Percentiles rank a stretch among this genome's conserved stretches.
Conservation (phyloP, 192 early-diverging fungal species). For the Irineochytrium annulatum region DNA sequence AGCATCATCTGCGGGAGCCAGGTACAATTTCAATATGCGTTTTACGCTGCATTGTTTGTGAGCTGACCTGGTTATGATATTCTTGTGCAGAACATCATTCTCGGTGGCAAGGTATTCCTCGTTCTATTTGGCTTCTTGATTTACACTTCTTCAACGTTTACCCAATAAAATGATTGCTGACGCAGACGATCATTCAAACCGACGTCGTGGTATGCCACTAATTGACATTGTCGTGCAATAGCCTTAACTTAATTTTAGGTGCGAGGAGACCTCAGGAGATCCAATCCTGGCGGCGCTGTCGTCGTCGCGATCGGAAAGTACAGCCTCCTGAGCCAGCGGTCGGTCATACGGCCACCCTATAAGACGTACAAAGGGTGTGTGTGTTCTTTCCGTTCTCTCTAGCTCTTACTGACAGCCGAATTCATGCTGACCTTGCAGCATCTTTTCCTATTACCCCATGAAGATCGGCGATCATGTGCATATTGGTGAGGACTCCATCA, state of each 20-base stretch:
- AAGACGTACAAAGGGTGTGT: slow-evolving; percentile 85
- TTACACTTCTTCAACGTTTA: not conserved
- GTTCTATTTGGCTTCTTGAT: not conserved
- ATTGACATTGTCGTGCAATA: not conserved
- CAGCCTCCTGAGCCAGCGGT: slow-evolving; percentile 71
- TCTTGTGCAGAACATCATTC: slow-evolving; percentile 94
- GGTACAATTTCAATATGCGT: not conserved
- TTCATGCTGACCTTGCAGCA: slow-evolving; percentile 35
- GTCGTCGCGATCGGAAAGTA: slow-evolving; percentile 89
- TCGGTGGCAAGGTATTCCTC: slow-evolving; percentile 84
- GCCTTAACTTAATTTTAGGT: too few relatives aligned
- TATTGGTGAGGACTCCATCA: slow-evolving; percentile 73
- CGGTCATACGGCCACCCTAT: slow-evolving; percentile 87
- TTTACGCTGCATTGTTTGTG: too few relatives aligned
- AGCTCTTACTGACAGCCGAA: not conserved
- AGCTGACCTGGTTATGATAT: too few relatives aligned
- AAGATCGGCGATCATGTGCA: slow-evolving; percentile 90
- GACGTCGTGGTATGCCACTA: slow-evolving; percentile 63
- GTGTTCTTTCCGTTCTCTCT: not conserved
- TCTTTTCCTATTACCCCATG: slow-evolving; percentile 95
- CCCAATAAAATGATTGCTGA: not conserved
- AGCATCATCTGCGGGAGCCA: slow-evolving; percentile 84
- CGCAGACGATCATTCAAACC: slow-evolving; percentile 91
- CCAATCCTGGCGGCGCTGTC: slow-evolving; percentile 81
- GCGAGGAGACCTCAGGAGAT: slow-evolving; percentile 86